These are phyloP conservation scores for Tolypocladium capitatum DNA, from an alignment of 2,329 filamentous ascomycete genomes.

Conservation along the genomic window DNA sequence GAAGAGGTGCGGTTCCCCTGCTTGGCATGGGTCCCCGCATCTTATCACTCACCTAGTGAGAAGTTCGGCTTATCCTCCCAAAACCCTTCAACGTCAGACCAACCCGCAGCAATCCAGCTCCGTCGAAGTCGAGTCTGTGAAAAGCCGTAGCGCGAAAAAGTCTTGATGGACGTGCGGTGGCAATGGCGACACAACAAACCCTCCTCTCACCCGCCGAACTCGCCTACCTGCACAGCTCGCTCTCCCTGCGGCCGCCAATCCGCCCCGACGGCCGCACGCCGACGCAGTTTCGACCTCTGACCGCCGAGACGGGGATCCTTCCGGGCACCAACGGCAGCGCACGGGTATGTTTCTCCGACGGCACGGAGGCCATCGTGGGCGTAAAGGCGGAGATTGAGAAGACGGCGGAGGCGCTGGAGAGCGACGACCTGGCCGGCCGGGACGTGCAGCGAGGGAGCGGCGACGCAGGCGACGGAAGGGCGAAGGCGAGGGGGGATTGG, in stretches of 20 bases:
- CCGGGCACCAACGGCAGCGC: slow-evolving; percentile 86
- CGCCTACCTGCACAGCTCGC: slow-evolving; percentile 82
- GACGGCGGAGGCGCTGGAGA: slow-evolving; percentile 28
- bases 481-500: slow-evolving; percentile 52
- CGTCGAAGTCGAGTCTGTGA: neutral
- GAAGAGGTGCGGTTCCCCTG: neutral
- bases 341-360: slow-evolving; percentile 85
- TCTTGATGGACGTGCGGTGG: slow-evolving; percentile 2
- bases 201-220: slow-evolving; percentile 91
- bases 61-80: slow-evolving; percentile 11
- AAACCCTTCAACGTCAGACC: slow-evolving; percentile 10
- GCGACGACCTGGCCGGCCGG: slow-evolving; percentile 10
- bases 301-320: slow-evolving; percentile 81
- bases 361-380: slow-evolving; percentile 89
- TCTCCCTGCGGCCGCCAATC: slow-evolving; percentile 69
- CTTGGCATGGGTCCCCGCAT: slow-evolving; percentile 5
- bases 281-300: slow-evolving; percentile 79
- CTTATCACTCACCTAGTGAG: slow-evolving; percentile 21
- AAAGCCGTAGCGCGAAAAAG: neutral
- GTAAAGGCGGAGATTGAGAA: slow-evolving; percentile 90
- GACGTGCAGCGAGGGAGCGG: slow-evolving; percentile 21
- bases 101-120: slow-evolving; percentile 1
- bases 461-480: slow-evolving; percentile 24
- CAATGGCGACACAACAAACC: slow-evolving; percentile 55
- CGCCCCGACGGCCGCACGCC: slow-evolving; percentile 75